A percentile compares a stretch with the other conserved stretches of the same genome.
Evolutionary conservation across 805 yeast species (phyloP).

Genomic region (Jamesozyma rosinii): DNA sequence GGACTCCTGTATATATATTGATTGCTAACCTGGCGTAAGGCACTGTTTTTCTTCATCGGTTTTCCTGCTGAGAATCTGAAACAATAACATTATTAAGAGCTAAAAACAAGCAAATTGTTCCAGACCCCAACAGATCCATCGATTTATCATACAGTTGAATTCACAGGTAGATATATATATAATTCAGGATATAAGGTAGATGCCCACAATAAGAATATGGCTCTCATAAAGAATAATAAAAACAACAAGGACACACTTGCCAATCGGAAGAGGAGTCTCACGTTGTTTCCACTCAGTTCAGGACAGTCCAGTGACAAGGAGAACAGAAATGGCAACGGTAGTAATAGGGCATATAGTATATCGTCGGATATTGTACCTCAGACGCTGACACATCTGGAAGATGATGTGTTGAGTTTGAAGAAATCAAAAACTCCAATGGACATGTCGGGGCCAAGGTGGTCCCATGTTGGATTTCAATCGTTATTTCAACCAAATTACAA

Average conservation of each 20-base stretch:
- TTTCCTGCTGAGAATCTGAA: too few species aligned
- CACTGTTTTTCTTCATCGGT: too few species aligned
- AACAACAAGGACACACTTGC: background rate
- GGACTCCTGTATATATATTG: too few species aligned
- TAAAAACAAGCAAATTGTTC: too few species aligned
- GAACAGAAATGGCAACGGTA: background rate
- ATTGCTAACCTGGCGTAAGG: too few species aligned
- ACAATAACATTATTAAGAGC: too few species aligned
- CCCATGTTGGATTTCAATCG: constrained; percentile 15
- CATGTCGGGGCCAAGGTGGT: constrained; percentile 8
- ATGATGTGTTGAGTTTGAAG: constrained; percentile 8
- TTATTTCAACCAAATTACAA: constrained; percentile 10
- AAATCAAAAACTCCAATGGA: constrained; percentile 10
- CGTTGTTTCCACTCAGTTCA: constrained; percentile 5
- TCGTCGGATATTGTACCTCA: constrained; percentile 28
- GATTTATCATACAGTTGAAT: too few species aligned
- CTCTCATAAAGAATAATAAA: background rate
- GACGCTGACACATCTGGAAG: constrained; percentile 16
- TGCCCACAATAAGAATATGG: background rate
- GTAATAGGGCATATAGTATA: constrained; percentile 20
- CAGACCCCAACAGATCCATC: too few species aligned
- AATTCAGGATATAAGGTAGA: too few species aligned
- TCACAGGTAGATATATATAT: too few species aligned
- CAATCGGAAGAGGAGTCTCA: constrained; percentile 7
- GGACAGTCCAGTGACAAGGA: background rate